A percentile compares a stretch with the other conserved stretches of the same genome.
phyloP scores from a whole-genome alignment of 805 yeast species.

The Dipodascus geniculatus region DNA sequence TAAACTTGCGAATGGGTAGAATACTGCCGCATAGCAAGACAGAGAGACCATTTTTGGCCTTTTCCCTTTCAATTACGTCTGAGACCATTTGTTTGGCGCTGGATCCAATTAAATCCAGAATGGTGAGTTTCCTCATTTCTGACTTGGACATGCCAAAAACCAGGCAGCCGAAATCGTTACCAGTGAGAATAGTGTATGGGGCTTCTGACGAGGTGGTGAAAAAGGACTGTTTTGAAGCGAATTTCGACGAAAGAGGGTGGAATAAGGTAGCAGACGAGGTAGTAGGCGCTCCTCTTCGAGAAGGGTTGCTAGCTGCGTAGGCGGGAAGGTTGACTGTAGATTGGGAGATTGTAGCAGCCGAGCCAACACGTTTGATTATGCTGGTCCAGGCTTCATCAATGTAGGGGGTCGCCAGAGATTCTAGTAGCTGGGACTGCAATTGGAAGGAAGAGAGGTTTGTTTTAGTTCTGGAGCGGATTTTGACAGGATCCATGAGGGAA shows the following conservation, averaged over 20 bases:
- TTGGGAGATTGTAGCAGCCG: conserved; percentile 24
- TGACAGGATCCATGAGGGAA: background rate
- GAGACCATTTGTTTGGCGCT: conserved; percentile 1
- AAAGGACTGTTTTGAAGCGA: conserved; percentile 59
- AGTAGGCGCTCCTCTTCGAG: conserved; percentile 8
- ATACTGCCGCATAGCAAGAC: conserved; percentile 53
- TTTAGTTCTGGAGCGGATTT: conserved; percentile 4
- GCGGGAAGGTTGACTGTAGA: conserved; percentile 9
- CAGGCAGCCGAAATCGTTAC: conserved; percentile 81
- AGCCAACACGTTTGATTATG: conserved; percentile 4
- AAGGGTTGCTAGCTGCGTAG: conserved; percentile 5
- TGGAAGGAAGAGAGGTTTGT: conserved; percentile 6
- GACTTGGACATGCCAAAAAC: conserved; percentile 70
- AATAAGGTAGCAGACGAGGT: conserved; percentile 35
- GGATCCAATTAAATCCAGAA: conserved; percentile 47
- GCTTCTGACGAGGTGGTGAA: conserved; percentile 62
- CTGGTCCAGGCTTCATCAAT: conserved; percentile 15
- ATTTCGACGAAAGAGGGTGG: conserved; percentile 48
- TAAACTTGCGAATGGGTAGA: conserved; percentile 63
- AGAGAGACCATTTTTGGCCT: background rate
- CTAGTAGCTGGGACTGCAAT: conserved; percentile 15
- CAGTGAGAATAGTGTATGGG: conserved; percentile 76
- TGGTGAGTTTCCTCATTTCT: conserved; percentile 47
- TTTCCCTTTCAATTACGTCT: background rate
- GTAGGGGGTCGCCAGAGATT: conserved; percentile 21